Base-by-base conservation (phyloP, 306 rosid species). In the Lithocarpus polystachyus region DNA sequence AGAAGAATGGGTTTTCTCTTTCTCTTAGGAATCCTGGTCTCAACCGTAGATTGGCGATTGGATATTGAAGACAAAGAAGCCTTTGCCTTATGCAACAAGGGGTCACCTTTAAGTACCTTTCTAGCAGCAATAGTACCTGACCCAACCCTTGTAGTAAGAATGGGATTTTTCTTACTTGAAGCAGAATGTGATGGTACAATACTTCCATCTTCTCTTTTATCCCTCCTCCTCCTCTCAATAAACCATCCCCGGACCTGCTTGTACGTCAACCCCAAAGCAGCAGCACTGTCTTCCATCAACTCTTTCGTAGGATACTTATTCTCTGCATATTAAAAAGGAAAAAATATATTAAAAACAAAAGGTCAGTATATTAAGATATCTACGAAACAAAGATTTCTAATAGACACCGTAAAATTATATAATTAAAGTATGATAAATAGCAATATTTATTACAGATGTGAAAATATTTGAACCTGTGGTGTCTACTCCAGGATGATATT, bases 241-340 rank as follows among this genome's bases (percentile, higher is more conserved):
- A 88, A 90, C 94, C 94, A 90, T 28, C 85, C 84, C 28, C 74
- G 84, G 73, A 90, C 84, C 83, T 90, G 91, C 88, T 84, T 88
- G 86, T 71, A 78, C 26, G 87, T 86, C 88, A 90, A 88, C 64
- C 89, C 89, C 71, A 88, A 82, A 72, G 82, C 40, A 15, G 82
- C 51, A 0, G 89, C 92, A 81, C 78, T 75, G 75, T 80, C 80
- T 78, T 89, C 85, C 84, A 91, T 81, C 4, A 75, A 76, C 22
- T n/a, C 75, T 77, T 68, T 82, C 1, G 83, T 60, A 55, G 92
- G 88, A 76, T 79, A 89, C 56, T 76, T 90, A 62, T 90, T 90
- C 89, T 89, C 98, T 94, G 89, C 85, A 24, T 70, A 76, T 48
- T 48, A 48, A 10, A 48, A 11, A 48, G 14, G 53, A 48, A 13